A percentile compares a stretch with the other conserved stretches of the same genome.
phyloP scores from a whole-genome alignment of 148 eudicot genomes.

The Dysphania ambrosioides region DNA sequence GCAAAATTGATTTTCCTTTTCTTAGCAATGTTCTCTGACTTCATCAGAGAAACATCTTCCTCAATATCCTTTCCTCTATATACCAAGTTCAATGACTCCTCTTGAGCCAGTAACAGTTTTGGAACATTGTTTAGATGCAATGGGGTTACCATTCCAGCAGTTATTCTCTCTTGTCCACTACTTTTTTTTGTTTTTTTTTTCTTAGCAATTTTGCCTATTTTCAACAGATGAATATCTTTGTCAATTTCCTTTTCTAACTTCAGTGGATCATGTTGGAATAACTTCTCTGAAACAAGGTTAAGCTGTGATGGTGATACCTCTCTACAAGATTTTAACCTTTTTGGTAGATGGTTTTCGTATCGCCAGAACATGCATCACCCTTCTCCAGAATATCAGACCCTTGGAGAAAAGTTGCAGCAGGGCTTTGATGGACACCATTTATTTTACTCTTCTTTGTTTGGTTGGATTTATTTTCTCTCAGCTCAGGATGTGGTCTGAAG shows the following conservation, averaged over 20 bases:
- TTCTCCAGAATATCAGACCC: constrained; percentile 11
- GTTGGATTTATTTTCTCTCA: constrained; percentile 22
- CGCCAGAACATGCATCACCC: neutral
- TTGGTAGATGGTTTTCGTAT: neutral
- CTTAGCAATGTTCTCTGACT: constrained; percentile 24
- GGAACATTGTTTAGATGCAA: neutral
- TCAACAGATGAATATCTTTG: constrained; percentile 9
- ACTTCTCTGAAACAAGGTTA: constrained; percentile 1
- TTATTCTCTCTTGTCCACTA: neutral
- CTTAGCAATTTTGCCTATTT: constrained; percentile 3
- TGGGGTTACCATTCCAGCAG: constrained; percentile 1
- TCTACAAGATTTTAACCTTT: neutral
- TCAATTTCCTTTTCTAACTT: neutral
- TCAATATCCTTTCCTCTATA: constrained; percentile 1
- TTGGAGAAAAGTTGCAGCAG: constrained; percentile 9
- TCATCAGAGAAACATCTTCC: neutral
- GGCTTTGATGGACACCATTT: constrained; percentile 24
- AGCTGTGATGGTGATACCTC: neutral
- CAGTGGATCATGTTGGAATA: constrained; percentile 14
- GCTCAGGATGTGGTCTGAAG: constrained; percentile 14
- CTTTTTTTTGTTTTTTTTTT: constrained; percentile 3
- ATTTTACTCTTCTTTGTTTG: constrained; percentile 29
- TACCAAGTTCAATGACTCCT: neutral
- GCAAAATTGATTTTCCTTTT: constrained; percentile 36
- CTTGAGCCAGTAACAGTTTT: constrained; percentile 9